Percentiles rank a stretch among this genome's conserved stretches.
phyloP scores from a whole-genome alignment of 169 alveolate genomes.

The Eimeria necatrix region DNA sequence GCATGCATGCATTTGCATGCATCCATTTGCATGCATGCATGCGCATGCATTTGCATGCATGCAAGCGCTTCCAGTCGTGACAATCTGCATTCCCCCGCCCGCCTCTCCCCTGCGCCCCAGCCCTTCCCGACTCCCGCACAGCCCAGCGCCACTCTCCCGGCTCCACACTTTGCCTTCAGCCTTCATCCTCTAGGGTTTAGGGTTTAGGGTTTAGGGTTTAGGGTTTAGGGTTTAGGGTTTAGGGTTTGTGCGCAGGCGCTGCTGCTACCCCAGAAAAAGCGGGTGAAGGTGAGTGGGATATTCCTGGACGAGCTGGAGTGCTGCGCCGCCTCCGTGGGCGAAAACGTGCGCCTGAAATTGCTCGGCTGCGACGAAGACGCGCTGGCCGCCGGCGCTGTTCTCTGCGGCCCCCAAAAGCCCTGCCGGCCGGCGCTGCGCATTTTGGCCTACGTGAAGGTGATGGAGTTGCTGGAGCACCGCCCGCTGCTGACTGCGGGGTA shows the following conservation, averaged over 20 bases:
- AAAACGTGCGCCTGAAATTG: slow-evolving; percentile 93
- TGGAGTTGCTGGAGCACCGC: slow-evolving; percentile 96
- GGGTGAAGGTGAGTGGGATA: slow-evolving; percentile 91
- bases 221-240: background rate
- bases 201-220: background rate
- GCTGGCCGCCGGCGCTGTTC: slow-evolving; percentile 96
- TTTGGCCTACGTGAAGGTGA: slow-evolving; percentile 94
- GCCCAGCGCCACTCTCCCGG: too few relatives aligned
- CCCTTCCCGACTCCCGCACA: too few relatives aligned
- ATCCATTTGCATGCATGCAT: too few relatives aligned
- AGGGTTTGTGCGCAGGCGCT: slow-evolving; percentile 81
- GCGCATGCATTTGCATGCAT: too few relatives aligned
- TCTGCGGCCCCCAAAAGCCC: slow-evolving; percentile 94
- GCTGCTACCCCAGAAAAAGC: slow-evolving; percentile 93
- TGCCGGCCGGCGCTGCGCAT: too few relatives aligned
- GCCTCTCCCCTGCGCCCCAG: too few relatives aligned
- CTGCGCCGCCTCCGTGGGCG: slow-evolving; percentile 95
- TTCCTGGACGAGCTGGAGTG: slow-evolving; percentile 93
- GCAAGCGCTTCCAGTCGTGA: too few relatives aligned
- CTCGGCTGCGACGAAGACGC: slow-evolving; percentile 96
- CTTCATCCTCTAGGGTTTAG: too few relatives aligned
- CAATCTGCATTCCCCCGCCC: too few relatives aligned
- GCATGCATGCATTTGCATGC: too few relatives aligned
- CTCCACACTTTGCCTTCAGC: too few relatives aligned
- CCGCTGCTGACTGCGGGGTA: slow-evolving; percentile 97